These are phyloP conservation scores for Fagopyrum tataricum DNA, from an alignment of 148 eudicot genomes.

Conservation along the genomic window DNA sequence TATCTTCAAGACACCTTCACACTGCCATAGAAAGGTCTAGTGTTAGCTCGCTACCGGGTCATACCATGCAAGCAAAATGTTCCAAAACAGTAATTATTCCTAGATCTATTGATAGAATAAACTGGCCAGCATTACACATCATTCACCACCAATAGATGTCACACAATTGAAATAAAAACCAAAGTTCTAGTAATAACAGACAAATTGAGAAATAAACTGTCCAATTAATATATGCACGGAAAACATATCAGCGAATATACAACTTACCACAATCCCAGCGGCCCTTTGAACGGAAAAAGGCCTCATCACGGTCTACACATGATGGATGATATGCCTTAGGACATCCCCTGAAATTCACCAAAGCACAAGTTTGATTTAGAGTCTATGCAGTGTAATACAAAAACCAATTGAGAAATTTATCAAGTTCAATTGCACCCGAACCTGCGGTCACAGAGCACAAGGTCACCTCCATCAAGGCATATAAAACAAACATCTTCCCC, in stretches of 20 bases:
- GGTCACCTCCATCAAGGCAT: constrained; percentile 94
- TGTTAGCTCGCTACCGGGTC: not conserved
- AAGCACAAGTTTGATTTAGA: constrained; percentile 7
- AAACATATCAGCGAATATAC: not conserved
- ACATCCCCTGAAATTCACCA: constrained; percentile 53
- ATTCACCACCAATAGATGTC: not conserved
- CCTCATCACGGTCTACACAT: constrained; percentile 82
- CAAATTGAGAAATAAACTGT: not conserved
- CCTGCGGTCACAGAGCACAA: constrained; percentile 94
- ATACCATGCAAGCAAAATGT: not conserved
- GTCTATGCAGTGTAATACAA: not conserved
- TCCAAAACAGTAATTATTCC: not conserved
- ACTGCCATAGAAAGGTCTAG: not conserved
- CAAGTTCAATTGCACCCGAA: constrained; percentile 18
- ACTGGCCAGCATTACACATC: constrained; percentile 1
- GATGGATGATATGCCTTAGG: constrained; percentile 96
- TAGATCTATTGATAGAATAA: not conserved
- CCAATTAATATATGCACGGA: not conserved
- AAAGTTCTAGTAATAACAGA: not conserved
- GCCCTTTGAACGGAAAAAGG: constrained; percentile 76
- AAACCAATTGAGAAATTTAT: not conserved
- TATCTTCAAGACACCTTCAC: not conserved
- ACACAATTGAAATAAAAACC: not conserved
- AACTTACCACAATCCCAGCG: constrained; percentile 89
- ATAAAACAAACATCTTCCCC: constrained; percentile 97